Evolutionary conservation across 768 basidiomycete genomes (phyloP), one percentile per base, ranked within the genome.

Genomic region (Mycena vulgaris): DNA sequence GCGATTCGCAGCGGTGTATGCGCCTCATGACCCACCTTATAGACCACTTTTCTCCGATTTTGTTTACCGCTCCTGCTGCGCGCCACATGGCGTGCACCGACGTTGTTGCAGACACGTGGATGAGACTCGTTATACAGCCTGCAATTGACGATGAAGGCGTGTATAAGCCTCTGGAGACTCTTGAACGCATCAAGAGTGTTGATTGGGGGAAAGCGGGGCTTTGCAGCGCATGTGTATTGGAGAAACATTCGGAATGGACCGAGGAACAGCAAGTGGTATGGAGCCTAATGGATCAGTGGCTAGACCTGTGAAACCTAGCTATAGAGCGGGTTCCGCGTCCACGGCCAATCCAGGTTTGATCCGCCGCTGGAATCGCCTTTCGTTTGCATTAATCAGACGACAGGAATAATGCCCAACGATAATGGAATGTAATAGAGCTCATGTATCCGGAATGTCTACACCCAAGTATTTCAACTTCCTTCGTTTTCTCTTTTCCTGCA

Each of bases 11-110:
- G 60, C 82, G 83, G 40, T 90, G 88, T 72, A 80, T 78, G 70
- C 75, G 75, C n/a, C 82, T 92, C 37, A 87, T 91, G 85, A 80
- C 81, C 9, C 77, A 77, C 31, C 77, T 94, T 68, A 89, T 94
- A 66, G 85, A 84, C 6, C 85, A 92, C 77, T 93, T 94, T 76
- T 91, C 92, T 0, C 92, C 93, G 2, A 82, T 90, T 39, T 80
- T 94, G 0, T 94, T 94, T 77, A 93, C 93, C 2, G 87, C 91
- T 30, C 86, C 90, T 6, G 84, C 89, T 8, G 89, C 90, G n/a
- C 80, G 83, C 2, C 93, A 94, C 75, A 93, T 93, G 92, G 80
- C 80, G 5, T 94, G 93, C 79, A 93, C 92, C 5, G 89, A 93
- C 76, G 80, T 88, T 0, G 85, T 94, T 63, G 93, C 93, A 1